Evolutionary conservation across 2,329 filamentous ascomycete species (phyloP).

Genomic region (Penicillium polonicum): DNA sequence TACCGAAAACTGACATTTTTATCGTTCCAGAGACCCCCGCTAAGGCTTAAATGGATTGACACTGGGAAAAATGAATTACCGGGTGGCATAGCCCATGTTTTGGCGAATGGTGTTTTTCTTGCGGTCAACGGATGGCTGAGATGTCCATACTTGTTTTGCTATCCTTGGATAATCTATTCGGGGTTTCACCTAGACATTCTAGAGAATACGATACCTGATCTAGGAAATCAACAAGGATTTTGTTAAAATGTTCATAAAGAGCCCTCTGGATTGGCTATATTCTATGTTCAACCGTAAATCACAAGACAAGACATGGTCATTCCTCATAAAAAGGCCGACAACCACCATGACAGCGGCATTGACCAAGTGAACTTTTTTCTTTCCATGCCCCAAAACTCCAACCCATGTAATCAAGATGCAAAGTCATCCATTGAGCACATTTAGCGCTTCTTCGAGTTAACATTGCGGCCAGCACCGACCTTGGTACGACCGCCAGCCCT

Average conservation of each 20-base stretch:
- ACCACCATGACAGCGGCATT: constrained; percentile 5
- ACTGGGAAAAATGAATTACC: constrained; percentile 26
- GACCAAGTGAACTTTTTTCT: constrained; percentile 18
- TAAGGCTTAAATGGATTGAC: constrained; percentile 31
- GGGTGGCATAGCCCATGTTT: constrained; percentile 29
- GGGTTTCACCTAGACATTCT: constrained; percentile 11
- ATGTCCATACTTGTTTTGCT: constrained; percentile 23
- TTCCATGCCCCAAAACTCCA: constrained; percentile 25
- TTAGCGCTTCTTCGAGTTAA: constrained; percentile 70
- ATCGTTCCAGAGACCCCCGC: constrained; percentile 29
- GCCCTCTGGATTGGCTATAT: constrained; percentile 12
- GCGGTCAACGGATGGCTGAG: constrained; percentile 29
- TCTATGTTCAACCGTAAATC: constrained; percentile 27
- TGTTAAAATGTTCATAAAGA: constrained; percentile 13
- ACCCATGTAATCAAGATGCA: constrained; percentile 26
- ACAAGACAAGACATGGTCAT: constrained; percentile 19
- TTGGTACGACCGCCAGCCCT: constrained; percentile 66
- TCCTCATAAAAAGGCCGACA: constrained; percentile 18
- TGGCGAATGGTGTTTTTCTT: constrained; percentile 43
- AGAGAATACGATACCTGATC: constrained; percentile 14
- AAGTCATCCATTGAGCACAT: constrained; percentile 9
- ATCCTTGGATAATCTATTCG: constrained; percentile 19
- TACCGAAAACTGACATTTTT: constrained; percentile 11
- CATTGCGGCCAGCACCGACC: constrained; percentile 79
- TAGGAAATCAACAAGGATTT: constrained; percentile 15